Evolutionary conservation across 176 grass and related monocot species (phyloP).

Genomic region (Aegilops sharonensis): DNA sequence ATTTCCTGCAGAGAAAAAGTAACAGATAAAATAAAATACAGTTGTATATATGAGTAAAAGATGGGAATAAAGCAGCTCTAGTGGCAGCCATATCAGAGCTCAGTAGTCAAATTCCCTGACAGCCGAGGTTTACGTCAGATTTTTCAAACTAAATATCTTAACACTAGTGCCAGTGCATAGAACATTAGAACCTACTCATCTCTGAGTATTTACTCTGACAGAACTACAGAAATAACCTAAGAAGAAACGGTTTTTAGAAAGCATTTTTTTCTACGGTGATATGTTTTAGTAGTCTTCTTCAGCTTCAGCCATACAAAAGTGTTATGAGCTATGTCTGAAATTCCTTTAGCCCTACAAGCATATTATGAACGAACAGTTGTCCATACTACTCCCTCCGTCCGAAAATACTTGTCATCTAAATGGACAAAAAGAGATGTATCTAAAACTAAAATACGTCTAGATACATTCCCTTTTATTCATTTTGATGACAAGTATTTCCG

Average conservation of each 20-base stretch:
- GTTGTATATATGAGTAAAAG: conserved; percentile 10
- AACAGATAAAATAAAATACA: conserved; percentile 21
- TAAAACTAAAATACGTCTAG: no score
- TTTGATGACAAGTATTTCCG: no score
- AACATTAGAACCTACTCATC: background rate
- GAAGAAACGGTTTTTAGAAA: conserved; percentile 1
- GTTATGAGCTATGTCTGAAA: background rate
- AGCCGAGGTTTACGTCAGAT: background rate
- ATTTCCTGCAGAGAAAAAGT: conserved; percentile 62
- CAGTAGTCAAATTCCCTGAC: background rate
- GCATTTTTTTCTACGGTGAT: background rate
- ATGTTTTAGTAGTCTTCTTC: conserved; percentile 17
- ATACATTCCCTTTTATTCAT: no score
- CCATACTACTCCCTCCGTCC: background rate
- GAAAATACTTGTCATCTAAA: no score
- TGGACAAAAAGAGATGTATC: no score
- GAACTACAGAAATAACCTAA: conserved; percentile 8
- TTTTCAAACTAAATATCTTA: conserved; percentile 8
- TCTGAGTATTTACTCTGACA: background rate
- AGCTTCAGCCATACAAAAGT: background rate
- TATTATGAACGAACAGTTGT: conserved; percentile 10
- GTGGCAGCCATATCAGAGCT: background rate
- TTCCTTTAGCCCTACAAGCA: background rate
- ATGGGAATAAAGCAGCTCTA: conserved; percentile 10
- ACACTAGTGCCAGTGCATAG: background rate